Conservation (phyloP, 768 basidiomycete genomes). For the Leccinellum luteum region DNA sequence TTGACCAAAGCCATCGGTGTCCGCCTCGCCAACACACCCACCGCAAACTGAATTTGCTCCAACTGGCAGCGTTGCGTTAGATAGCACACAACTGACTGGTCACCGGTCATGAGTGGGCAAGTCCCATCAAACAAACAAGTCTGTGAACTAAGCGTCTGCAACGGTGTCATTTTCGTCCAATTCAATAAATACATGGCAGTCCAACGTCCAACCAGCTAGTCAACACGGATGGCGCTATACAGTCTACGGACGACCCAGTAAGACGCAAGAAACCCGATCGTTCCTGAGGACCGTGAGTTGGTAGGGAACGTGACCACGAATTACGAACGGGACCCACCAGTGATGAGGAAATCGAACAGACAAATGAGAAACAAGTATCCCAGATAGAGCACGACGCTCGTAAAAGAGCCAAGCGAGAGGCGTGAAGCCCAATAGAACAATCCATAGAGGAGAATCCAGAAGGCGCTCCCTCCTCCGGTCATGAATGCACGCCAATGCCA, state of each 20-base stretch:
- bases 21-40: too few relatives aligned
- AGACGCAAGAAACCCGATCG: constrained; percentile 87
- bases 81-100: not conserved
- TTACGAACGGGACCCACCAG: constrained; percentile 46
- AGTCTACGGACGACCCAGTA: constrained; percentile 88
- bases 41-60: too few relatives aligned
- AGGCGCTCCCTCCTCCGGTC: constrained; percentile 86
- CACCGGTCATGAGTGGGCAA: not conserved
- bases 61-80: not conserved
- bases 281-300: constrained; percentile 46
- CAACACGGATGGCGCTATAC: constrained; percentile 80
- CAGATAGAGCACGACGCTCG: constrained; percentile 81
- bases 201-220: constrained; percentile 34
- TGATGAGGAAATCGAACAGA: constrained; percentile 83
- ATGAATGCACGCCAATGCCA: constrained; percentile 98
- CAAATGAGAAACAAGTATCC: constrained; percentile 86
- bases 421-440: constrained; percentile 86
- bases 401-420: constrained; percentile 78
- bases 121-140: not conserved
- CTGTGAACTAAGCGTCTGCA: not conserved
- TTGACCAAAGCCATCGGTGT: not conserved
- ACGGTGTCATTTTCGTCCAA: constrained; percentile 1
- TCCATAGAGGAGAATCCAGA: constrained; percentile 90
- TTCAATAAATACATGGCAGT: constrained; percentile 10
- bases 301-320: not conserved